Percentiles rank a stretch among this genome's conserved stretches.
Conservation (phyloP, 345 rosid species). For the Bruguiera sexangula region DNA sequence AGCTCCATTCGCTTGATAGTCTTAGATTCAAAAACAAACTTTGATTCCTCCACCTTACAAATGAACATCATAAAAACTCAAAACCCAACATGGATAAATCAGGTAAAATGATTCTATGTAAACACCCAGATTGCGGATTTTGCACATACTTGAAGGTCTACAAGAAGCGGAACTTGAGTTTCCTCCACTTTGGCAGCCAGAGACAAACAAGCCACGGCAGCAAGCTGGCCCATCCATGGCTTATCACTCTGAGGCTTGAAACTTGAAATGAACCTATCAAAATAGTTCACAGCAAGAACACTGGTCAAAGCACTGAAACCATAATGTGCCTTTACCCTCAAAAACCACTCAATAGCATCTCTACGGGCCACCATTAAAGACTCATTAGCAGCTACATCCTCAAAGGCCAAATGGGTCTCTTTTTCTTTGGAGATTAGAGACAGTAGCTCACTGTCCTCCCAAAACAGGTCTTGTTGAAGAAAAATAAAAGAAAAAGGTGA, state of each 20-base stretch:
- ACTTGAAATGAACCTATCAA: conserved; percentile 72
- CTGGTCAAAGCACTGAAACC: conserved; percentile 65
- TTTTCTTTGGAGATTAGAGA: conserved; percentile 56
- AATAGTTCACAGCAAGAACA: conserved; percentile 79
- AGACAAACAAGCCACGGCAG: conserved; percentile 82
- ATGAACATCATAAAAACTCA: conserved; percentile 6
- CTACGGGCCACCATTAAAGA: conserved; percentile 40
- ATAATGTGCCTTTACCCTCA: conserved; percentile 54
- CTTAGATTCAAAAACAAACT: conserved; percentile 70
- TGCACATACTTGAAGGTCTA: conserved; percentile 72
- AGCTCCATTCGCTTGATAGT: conserved; percentile 94
- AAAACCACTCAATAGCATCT: conserved; percentile 71
- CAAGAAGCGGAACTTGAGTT: conserved; percentile 69
- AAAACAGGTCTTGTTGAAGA: conserved; percentile 47
- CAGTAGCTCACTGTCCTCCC: conserved; percentile 61
- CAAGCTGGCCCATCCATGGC: conserved; percentile 93
- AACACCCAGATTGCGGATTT: conserved; percentile 28
- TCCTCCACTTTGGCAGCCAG: conserved; percentile 93
- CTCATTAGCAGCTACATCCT: conserved; percentile 35
- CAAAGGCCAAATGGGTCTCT: conserved; percentile 36
- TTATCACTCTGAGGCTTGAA: conserved; percentile 51
- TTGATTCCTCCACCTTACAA: conserved; percentile 69
- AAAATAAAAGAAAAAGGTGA: conserved; percentile 38
- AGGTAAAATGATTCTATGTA: conserved; percentile 7
- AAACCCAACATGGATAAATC: conserved; percentile 8